phyloP scores from a whole-genome alignment of 2,329 filamentous ascomycete species.

The Colletotrichum tofieldiae region DNA sequence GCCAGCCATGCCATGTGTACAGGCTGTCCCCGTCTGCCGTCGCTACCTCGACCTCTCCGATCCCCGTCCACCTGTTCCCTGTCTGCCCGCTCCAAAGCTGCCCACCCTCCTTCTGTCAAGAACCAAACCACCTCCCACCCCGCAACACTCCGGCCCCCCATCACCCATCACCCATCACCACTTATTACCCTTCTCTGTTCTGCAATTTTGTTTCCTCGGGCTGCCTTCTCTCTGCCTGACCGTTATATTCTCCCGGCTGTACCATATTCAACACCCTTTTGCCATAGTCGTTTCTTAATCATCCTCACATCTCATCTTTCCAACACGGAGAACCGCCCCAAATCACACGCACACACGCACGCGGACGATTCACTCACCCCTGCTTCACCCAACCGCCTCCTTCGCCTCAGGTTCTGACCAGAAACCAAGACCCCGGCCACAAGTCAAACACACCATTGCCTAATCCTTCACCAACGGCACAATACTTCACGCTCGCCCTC shows the following conservation, averaged over 20 bases:
- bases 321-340: constrained; percentile 17
- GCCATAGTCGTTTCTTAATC: constrained; percentile 25
- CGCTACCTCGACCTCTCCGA: constrained; percentile 34
- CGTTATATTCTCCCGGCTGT: constrained; percentile 11
- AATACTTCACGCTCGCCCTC: constrained; percentile 21
- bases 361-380: constrained; percentile 23
- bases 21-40: background rate
- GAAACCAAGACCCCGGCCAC: constrained; percentile 28
- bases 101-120: constrained; percentile 23
- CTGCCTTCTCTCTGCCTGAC: constrained; percentile 29
- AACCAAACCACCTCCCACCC: constrained; percentile 34
- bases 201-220: constrained; percentile 6
- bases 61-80: constrained; percentile 35
- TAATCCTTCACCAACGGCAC: constrained; percentile 35
- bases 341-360: constrained; percentile 8
- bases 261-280: constrained; percentile 11
- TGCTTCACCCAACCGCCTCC: constrained; percentile 36
- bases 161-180: constrained; percentile 9
- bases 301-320: constrained; percentile 24
- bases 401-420: constrained; percentile 29
- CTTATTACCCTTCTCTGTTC: constrained; percentile 2
- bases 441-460: constrained; percentile 38
- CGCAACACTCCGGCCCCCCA: constrained; percentile 18
- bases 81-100: constrained; percentile 28
- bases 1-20: background rate